Base-by-base conservation (phyloP, 495 filamentous ascomycete species). In the Annulohypoxylon bovei region DNA sequence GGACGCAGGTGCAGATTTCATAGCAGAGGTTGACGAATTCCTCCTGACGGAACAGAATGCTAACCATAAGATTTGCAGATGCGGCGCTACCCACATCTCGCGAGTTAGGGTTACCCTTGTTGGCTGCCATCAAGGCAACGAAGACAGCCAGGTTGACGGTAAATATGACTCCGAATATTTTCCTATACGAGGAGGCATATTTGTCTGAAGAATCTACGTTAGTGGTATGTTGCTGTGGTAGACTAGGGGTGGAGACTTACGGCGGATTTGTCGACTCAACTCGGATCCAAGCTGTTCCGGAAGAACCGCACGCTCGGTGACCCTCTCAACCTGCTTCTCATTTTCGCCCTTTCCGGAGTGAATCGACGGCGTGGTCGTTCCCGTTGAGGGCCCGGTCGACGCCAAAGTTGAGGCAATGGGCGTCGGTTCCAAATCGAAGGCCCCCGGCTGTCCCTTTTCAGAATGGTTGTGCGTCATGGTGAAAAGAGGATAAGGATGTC, bases 21-120 rank as follows among this genome's bases (percentile, higher is more conserved):
- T 91, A 94, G 28, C 93, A 84, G 18, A 84, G 71, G 77, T 95
- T 95, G 72, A 95, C 86, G 14, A 93, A 83, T 54, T 92, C 84
- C 63, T 93, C 91, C 71, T 93, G 90, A 4, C 92, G 88, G 69
- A 91, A 89, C 27, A 92, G 63, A 23, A 87, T 77, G 61, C 77
- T 78, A 23, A 81, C 79, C 52, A 85, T 68, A 42, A 86, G 73
- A 67, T 87, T 86, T 44, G 80, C 79, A 1, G 83, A 81, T 14
- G 82, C 80, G 37, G 82, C 82, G n/a, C 74, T 81, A 47, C 75
- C 75, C 4, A 77, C 66, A 6, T 73, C 72, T 46, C 75, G 65
- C 14, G 75, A 75, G 47, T 71, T 73, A 7, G 75, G 75, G 5
- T 58, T 75, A 12, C 75, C 75, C 32, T 61, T 70, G 4, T 57